Base-by-base conservation (phyloP, 2,329 filamentous ascomycete genomes). In the Monosporascus sp. region DNA sequence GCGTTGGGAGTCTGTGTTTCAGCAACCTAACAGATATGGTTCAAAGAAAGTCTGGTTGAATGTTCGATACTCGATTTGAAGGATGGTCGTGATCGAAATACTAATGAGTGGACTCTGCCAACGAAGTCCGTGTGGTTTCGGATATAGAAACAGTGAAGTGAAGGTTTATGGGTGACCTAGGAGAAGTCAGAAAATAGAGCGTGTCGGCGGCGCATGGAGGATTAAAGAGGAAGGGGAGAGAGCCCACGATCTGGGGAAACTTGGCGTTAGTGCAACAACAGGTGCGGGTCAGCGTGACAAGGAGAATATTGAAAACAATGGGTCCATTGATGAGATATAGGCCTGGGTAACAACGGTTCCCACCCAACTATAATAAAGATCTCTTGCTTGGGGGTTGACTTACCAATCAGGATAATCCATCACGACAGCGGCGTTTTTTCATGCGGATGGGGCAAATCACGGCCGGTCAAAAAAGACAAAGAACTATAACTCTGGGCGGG, bases 51-150 rank as follows among this genome's bases (percentile, higher is more conserved):
- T 58, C 45, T 40, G 48, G 48, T 49, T 60, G 64, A 65, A 63
- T 67, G 65, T 59, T 62, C 63, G 62, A 55, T 67, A 66, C 59
- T 63, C 61, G 58, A 56, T 56, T 41, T 57, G 37, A 19, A 52
- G 50, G 52, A 45, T 51, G 55, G 31, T 41, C 36, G 43, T 31
- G 24, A 24, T 19, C 17, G 41, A 60, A 55, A 63, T 44, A 49
- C 64, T 62, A 60, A 62, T 46, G 64, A 40, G 51, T 58, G 59
- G 60, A 66, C 65, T 67, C 59, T 67, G 65, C 65, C 65, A 67
- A 67, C 65, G 65, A 65, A 66, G 64, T 64, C 63, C 64, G 59
- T 44, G 56, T 34, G 57, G 52, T 53, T 59, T 60, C 53, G 49
- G 43, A 57, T 54, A 56, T 41, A 62, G 58, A 26, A 22, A 48